A percentile compares a stretch with the other conserved stretches of the same genome.
These are phyloP conservation scores for Sporothrix pallida DNA, from an alignment of 2,329 filamentous ascomycete genomes.

Conservation along the genomic window DNA sequence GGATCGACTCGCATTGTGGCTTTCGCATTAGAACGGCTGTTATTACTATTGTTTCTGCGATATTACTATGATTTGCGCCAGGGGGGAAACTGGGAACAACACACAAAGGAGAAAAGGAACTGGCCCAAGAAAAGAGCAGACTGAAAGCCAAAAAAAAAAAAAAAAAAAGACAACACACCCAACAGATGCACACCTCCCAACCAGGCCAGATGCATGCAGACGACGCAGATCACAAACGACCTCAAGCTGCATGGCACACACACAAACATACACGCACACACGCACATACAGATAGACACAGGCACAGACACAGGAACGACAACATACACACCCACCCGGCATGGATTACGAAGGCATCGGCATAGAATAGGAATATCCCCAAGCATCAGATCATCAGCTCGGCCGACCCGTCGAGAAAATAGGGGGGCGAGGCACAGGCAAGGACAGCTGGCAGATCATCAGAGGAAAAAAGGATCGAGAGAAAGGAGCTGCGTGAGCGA, in stretches of 20 bases:
- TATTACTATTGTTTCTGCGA: conserved; percentile 28
- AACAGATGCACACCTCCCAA: background rate
- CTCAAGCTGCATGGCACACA: background rate
- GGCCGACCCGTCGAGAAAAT: conserved; percentile 8
- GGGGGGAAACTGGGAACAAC: conserved; percentile 28
- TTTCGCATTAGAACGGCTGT: conserved; percentile 29
- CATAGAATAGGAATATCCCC: conserved; percentile 22
- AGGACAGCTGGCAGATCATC: background rate
- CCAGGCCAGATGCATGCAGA: background rate
- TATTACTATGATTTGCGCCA: conserved; percentile 30
- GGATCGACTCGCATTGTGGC: conserved; percentile 8
- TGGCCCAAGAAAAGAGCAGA: background rate
- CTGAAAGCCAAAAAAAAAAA: background rate
- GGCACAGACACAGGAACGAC: too few relatives aligned
- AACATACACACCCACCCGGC: background rate
- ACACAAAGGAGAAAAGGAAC: conserved; percentile 15
- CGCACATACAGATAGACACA: too few relatives aligned
- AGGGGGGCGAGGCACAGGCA: conserved; percentile 4
- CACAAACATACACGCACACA: background rate
- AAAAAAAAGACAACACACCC: background rate
- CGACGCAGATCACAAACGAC: conserved; percentile 14
- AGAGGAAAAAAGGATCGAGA: too few relatives aligned
- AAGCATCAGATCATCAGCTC: conserved; percentile 10
- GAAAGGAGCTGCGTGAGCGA: background rate
- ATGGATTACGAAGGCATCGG: conserved; percentile 14